Conservation (phyloP, 2,329 filamentous ascomycete species). For the Diaporthe vaccinii region DNA sequence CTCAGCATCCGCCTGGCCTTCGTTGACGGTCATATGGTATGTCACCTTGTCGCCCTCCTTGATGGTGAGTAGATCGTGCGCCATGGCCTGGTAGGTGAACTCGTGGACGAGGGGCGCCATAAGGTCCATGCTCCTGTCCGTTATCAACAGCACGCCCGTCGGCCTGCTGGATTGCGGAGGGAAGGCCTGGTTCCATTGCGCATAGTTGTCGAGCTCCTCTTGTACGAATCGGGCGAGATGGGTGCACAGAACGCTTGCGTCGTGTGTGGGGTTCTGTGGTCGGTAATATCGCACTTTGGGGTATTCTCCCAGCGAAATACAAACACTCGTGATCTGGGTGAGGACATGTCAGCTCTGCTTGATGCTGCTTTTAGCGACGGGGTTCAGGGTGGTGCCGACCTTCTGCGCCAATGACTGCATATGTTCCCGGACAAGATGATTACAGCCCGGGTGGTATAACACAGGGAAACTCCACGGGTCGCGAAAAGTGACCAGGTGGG, state of each 20-base stretch:
- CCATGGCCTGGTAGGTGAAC: constrained; percentile 99
- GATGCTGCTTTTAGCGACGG: neutral
- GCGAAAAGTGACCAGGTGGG: constrained; percentile 89
- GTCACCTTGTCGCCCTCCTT: constrained; percentile 90
- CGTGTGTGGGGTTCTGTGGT: constrained; percentile 80
- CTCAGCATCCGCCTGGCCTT: constrained; percentile 77
- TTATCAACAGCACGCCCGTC: constrained; percentile 85
- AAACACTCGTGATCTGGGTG: constrained; percentile 82
- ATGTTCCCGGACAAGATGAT: constrained; percentile 84
- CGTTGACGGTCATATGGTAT: constrained; percentile 84
- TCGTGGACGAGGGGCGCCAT: constrained; percentile 91
- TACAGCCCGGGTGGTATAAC: constrained; percentile 91
- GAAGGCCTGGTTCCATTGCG: constrained; percentile 86
- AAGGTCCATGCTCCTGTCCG: constrained; percentile 93
- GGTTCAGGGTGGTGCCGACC: constrained; percentile 61
- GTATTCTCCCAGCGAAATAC: constrained; percentile 93
- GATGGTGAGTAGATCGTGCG: constrained; percentile 90
- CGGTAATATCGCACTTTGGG: constrained; percentile 93
- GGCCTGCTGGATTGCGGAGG: constrained; percentile 84
- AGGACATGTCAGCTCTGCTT: constrained; percentile 41
- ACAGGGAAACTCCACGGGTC: constrained; percentile 97
- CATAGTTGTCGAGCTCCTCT: constrained; percentile 90
- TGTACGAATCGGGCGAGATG: constrained; percentile 94
- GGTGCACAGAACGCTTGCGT: constrained; percentile 87
- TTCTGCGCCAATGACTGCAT: constrained; percentile 90